phyloP scores from a whole-genome alignment of 345 rosid species.

The Hibiscus syriacus region DNA sequence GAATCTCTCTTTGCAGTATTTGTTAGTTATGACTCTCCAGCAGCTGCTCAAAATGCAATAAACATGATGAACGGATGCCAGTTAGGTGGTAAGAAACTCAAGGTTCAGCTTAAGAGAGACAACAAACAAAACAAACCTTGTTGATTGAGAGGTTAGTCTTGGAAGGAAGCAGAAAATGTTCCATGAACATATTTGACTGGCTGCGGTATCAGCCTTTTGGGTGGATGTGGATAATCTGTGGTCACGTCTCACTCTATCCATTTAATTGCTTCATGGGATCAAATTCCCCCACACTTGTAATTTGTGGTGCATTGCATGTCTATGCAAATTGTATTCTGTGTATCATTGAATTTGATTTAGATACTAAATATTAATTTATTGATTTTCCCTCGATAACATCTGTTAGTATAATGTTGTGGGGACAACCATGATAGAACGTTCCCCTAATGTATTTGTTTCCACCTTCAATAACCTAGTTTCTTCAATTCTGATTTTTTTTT shows the following conservation, averaged over 20 bases:
- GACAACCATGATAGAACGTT: slow-evolving; percentile 6
- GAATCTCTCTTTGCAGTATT: slow-evolving; percentile 53
- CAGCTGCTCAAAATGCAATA: too few relatives aligned
- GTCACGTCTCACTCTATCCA: slow-evolving; percentile 27
- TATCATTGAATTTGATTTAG: slow-evolving; percentile 66
- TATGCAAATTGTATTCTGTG: slow-evolving; percentile 66
- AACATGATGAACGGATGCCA: too few relatives aligned
- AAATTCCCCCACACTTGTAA: slow-evolving; percentile 53
- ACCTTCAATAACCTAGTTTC: not conserved
- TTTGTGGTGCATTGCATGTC: slow-evolving; percentile 45
- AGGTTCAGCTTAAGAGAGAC: too few relatives aligned
- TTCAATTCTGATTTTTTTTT: not conserved
- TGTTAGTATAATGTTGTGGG: slow-evolving; percentile 12
- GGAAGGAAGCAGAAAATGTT: slow-evolving; percentile 41
- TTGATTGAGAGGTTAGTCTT: slow-evolving; percentile 40
- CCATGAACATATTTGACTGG: slow-evolving; percentile 32
- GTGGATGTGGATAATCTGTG: slow-evolving; percentile 24
- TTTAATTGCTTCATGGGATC: slow-evolving; percentile 43
- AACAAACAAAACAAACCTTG: too few relatives aligned
- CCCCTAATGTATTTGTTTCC: not conserved
- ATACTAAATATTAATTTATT: slow-evolving; percentile 70
- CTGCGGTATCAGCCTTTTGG: slow-evolving; percentile 28
- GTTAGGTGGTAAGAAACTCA: too few relatives aligned
- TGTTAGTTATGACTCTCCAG: slow-evolving; percentile 83
- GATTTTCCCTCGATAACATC: slow-evolving; percentile 37